These are phyloP conservation scores for Russula vinacea DNA, from an alignment of 768 basidiomycete genomes.

Conservation along the genomic window DNA sequence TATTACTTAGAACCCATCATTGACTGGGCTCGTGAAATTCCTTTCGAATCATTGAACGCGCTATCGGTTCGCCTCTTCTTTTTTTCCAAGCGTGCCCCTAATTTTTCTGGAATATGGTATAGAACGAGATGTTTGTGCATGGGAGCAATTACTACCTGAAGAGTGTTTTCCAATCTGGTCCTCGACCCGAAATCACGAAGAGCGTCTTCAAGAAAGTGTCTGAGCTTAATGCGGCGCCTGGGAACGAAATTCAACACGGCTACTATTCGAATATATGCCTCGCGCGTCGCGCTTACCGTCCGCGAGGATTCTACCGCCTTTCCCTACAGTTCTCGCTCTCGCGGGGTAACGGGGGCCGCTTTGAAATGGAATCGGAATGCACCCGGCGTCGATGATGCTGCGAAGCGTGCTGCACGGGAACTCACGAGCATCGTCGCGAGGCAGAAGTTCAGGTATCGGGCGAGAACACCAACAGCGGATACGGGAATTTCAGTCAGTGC, in stretches of 20 bases:
- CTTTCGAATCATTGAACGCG: conserved; percentile 47
- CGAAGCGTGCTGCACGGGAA: conserved; percentile 5
- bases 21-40: conserved; percentile 45
- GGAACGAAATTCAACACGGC: conserved; percentile 34
- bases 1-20: conserved; percentile 40
- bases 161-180: conserved; percentile 33
- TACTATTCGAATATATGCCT: conserved; percentile 45
- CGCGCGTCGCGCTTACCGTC: conserved; percentile 38
- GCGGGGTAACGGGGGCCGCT: not conserved
- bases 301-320: conserved; percentile 41
- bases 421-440: conserved; percentile 8
- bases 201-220: not conserved
- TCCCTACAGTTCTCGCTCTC: conserved; percentile 36
- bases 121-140: conserved; percentile 42
- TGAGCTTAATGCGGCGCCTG: conserved; percentile 16
- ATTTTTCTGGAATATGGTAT: not conserved
- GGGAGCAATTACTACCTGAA: conserved; percentile 46
- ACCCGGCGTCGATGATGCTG: not conserved
- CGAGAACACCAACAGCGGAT: conserved; percentile 19
- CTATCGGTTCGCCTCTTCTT: conserved; percentile 36
- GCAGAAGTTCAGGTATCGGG: not conserved
- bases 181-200: not conserved
- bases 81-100: not conserved
- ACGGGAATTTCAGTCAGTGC: conserved; percentile 28
- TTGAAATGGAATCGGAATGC: conserved; percentile 1